Conservation (phyloP, 176 grass and related monocot genomes). For the Cenchrus americanus region DNA sequence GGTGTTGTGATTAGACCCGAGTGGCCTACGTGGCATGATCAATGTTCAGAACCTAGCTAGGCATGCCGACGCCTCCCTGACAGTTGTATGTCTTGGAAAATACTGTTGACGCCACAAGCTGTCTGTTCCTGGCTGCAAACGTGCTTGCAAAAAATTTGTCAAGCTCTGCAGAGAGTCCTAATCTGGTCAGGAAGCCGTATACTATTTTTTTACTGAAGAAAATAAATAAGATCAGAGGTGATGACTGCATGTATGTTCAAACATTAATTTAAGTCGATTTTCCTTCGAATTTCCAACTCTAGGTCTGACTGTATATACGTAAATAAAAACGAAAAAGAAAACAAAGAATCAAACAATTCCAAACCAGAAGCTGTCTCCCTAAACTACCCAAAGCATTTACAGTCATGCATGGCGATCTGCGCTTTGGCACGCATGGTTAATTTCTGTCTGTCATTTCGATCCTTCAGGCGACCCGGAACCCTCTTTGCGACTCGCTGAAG, state of each 20-base stretch:
- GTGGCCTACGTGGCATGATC: neutral
- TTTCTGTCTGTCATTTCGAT: neutral
- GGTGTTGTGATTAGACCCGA: neutral
- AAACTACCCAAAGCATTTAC: conserved; percentile 46
- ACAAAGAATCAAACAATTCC: conserved; percentile 44
- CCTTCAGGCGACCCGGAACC: conserved; percentile 50
- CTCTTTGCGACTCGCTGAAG: conserved; percentile 50
- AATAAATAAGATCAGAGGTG: neutral
- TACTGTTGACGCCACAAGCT: neutral
- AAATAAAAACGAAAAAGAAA: neutral
- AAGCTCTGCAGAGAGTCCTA: neutral
- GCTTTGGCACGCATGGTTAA: conserved; percentile 2
- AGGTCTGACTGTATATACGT: conserved; percentile 13
- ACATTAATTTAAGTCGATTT: conserved; percentile 36
- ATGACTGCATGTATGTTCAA: neutral
- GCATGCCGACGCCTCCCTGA: conserved; percentile 2
- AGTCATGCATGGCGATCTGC: conserved; percentile 11
- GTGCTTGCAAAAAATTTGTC: neutral
- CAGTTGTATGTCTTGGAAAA: neutral
- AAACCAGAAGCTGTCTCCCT: conserved; percentile 38
- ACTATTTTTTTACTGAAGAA: neutral
- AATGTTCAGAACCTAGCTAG: neutral
- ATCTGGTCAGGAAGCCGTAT: neutral
- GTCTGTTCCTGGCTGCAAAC: neutral
- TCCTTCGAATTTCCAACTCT: conserved; percentile 31